phyloP scores from a whole-genome alignment of 1,284 basidiomycete species.

The Cystobasidium slooffiae region DNA sequence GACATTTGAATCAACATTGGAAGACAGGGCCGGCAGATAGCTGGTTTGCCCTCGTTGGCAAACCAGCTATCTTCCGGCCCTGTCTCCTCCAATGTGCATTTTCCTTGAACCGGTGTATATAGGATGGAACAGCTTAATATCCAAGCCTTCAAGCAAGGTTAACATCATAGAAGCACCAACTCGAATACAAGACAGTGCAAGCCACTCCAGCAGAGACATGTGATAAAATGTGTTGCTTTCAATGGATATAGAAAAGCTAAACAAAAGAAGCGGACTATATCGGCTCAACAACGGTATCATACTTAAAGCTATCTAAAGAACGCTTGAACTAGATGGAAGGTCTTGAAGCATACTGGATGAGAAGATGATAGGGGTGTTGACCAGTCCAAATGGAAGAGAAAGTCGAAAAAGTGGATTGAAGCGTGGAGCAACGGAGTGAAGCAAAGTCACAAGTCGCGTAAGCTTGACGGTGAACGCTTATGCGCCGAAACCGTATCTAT shows the following conservation, averaged over 20 bases:
- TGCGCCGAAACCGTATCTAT: conserved; percentile 65
- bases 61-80: no score
- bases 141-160: no score
- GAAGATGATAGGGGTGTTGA: not conserved
- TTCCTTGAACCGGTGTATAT: no score
- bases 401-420: conserved; percentile 4
- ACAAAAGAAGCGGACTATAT: conserved; percentile 20
- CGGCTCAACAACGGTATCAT: conserved; percentile 10
- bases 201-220: not conserved
- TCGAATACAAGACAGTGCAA: not conserved
- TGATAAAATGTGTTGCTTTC: not conserved
- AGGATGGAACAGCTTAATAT: no score
- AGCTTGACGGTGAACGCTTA: conserved; percentile 55
- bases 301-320: not conserved
- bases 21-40: no score
- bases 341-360: no score
- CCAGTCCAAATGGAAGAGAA: conserved; percentile 15
- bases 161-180: not conserved
- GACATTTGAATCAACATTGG: no score
- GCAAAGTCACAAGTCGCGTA: not conserved
- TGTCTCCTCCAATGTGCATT: no score
- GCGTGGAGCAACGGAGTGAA: not conserved
- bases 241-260: not conserved
- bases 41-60: no score
- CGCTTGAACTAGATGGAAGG: not conserved